Base-by-base conservation (phyloP, 768 basidiomycete species). In the Paxillus involutus region DNA sequence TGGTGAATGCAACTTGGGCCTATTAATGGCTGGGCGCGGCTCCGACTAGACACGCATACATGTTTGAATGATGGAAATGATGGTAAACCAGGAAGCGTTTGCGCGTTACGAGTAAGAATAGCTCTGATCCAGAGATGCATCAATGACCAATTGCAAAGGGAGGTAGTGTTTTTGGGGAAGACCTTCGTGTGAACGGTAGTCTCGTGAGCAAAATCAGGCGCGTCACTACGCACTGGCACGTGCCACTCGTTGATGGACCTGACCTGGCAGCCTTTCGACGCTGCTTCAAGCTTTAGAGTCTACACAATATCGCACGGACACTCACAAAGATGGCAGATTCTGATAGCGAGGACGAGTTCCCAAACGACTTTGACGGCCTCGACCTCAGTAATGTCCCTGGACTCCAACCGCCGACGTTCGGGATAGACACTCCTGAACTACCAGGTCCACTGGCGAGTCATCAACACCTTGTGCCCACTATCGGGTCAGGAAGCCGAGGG, bases 351-450 rank as follows among this genome's bases (percentile, higher is more conserved):
- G 81, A 86, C 60, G 78, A 83, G 51, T 88, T 80, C 52, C 77
- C 77, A 0, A 84, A 86, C 60, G 77, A 79, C 21, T 80, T 85
- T 53, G 76, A 76, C 4, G 77, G 75, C 14, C 43, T 83, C 19
- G 74, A 78, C 57, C 80, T 77, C 55, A 73, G 81, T 26, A 73
- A 53, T 11, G 52, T 74, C 19, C 68, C 75, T 9, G 70, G 49
- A 48, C 66, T 74, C 29, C 63, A 68, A 51, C 59, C 55, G 21
- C 56, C 47, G 6, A n/a, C 49, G 13, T 17, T 29, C 43, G 35
- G 11, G 21, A 43, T 37, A 39, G 10, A 11, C 29, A 16, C 41
- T 53, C 44, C 49, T 45, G 40, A 53, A 44, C 19, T 44, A 6
- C 42, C 53, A 16, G n/a, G 17, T 42, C 47, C 37, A 33, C 47